These are phyloP conservation scores for Suillus discolor DNA, from an alignment of 768 basidiomycete genomes.

Conservation along the genomic window DNA sequence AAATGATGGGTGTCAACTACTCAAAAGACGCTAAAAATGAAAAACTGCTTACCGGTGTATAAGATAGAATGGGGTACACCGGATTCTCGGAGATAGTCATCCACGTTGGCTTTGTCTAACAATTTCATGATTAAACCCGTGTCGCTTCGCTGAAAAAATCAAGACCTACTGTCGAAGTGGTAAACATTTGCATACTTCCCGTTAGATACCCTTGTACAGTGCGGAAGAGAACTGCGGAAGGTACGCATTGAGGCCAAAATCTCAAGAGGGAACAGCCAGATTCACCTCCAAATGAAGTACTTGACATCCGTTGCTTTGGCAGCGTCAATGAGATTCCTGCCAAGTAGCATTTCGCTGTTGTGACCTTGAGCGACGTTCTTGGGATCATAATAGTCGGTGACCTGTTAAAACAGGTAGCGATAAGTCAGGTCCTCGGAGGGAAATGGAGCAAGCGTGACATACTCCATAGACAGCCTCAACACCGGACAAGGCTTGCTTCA, in stretches of 20 bases:
- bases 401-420: conserved; percentile 12
- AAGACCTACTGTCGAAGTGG: conserved; percentile 27
- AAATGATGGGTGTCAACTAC: background rate
- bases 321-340: conserved; percentile 35
- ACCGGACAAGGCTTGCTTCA: conserved; percentile 29
- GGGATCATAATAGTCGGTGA: conserved; percentile 30
- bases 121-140: too few relatives aligned
- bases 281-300: conserved; percentile 34
- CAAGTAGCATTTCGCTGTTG: conserved; percentile 24
- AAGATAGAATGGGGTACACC: conserved; percentile 22
- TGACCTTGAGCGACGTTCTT: conserved; percentile 18
- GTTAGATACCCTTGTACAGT: conserved; percentile 15
- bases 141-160: background rate
- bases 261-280: background rate
- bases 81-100: conserved; percentile 24
- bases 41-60: conserved; percentile 19
- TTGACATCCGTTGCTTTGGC: conserved; percentile 24
- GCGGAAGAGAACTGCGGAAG: conserved; percentile 22
- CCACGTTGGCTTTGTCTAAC: conserved; percentile 27
- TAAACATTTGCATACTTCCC: conserved; percentile 26
- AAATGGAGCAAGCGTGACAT: background rate
- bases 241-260: background rate
- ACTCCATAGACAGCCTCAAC: conserved; percentile 37
- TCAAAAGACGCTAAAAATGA: too few relatives aligned
- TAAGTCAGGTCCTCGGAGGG: background rate